phyloP scores from a whole-genome alignment of 2,329 filamentous ascomycete genomes.

The Botryotinia calthae region DNA sequence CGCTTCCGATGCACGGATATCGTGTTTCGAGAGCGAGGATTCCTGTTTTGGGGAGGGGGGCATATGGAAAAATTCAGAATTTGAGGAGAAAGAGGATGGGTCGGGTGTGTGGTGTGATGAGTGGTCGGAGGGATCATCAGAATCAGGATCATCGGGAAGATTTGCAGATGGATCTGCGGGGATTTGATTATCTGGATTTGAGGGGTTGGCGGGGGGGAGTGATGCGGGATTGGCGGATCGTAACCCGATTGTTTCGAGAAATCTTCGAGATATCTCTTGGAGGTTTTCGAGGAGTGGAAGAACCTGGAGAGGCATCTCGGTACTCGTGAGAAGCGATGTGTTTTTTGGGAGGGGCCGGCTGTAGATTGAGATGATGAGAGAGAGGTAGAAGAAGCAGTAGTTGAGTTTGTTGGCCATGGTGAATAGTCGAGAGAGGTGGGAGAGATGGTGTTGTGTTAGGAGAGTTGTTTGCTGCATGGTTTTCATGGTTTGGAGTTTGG shows the following conservation, averaged over 20 bases:
- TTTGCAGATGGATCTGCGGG: neutral
- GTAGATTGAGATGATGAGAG: neutral
- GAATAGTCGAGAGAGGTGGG: neutral
- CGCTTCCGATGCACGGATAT: neutral
- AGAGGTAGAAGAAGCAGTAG: neutral
- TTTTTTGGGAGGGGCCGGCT: neutral
- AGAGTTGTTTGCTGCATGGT: neutral
- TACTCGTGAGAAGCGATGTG: neutral
- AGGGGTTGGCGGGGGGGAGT: rapidly evolving
- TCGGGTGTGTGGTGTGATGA: neutral
- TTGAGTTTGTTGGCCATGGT: neutral
- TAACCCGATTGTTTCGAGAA: neutral
- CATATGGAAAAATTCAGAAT: neutral
- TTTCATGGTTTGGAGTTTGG: neutral
- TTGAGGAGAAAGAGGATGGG: neutral
- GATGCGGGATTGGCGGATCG: neutral
- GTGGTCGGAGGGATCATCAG: neutral
- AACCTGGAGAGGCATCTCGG: neutral
- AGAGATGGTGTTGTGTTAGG: neutral
- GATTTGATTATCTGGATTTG: too few species aligned
- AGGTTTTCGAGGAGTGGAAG: neutral
- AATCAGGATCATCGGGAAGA: neutral
- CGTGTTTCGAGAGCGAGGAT: neutral
- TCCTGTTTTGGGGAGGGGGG: neutral
- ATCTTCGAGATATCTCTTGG: neutral